A percentile compares a stretch with the other conserved stretches of the same genome.
These are phyloP conservation scores for Plasmodium vivax DNA, from an alignment of 169 alveolate genomes.

Conservation along the genomic window DNA sequence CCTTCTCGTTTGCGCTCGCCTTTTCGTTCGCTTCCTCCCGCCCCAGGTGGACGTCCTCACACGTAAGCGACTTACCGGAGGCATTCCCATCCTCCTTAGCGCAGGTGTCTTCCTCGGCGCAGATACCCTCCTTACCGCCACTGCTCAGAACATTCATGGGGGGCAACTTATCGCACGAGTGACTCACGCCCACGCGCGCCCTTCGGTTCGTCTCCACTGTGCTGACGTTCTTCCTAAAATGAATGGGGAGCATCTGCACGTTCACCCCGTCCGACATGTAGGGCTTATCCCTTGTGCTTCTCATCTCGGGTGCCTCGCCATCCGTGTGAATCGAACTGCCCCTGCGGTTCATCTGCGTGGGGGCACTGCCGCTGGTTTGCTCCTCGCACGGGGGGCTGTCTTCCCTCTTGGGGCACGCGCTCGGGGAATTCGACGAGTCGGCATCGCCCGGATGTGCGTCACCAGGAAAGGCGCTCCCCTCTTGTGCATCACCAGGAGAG, in stretches of 20 bases:
- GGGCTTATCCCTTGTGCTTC: neutral
- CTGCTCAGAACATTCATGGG: neutral
- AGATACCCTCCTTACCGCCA: neutral
- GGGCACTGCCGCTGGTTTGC: neutral
- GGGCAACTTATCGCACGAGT: neutral
- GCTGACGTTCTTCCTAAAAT: neutral
- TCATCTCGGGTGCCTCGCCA: neutral
- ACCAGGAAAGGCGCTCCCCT: too few relatives aligned
- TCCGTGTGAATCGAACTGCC: neutral
- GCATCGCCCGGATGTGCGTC: neutral
- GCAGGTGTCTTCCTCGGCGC: neutral
- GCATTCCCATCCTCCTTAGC: neutral
- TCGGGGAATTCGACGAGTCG: neutral
- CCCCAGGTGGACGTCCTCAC: neutral
- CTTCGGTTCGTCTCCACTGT: neutral
- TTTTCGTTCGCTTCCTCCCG: neutral
- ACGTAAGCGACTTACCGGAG: conserved; percentile 13
- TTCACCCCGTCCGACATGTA: neutral
- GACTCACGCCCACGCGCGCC: neutral
- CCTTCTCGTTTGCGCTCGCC: neutral
- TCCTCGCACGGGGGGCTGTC: neutral
- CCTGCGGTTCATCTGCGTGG: neutral
- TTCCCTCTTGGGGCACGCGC: neutral
- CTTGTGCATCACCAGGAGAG: too few relatives aligned
- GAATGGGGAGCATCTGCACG: neutral